A percentile compares a stretch with the other conserved stretches of the same genome.
phyloP scores from a whole-genome alignment of 352 stramenopile genomes.

The Phytophthora tentaculata region DNA sequence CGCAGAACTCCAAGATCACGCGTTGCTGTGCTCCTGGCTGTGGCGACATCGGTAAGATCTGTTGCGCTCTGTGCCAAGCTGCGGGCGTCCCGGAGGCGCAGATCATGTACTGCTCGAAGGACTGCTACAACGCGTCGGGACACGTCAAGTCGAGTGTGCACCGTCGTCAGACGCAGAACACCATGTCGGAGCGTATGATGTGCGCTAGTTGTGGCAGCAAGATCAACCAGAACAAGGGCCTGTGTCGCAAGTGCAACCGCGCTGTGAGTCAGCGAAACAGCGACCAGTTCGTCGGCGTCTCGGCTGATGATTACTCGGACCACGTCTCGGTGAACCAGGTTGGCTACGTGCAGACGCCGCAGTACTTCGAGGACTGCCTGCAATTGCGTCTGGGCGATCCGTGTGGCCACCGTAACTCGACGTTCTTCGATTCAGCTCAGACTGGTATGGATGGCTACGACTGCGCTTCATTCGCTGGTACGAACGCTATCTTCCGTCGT shows the following conservation, averaged over 20 bases:
- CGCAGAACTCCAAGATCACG: slow-evolving; percentile 72
- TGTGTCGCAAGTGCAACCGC: slow-evolving; percentile 71
- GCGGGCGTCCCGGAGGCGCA: slow-evolving; percentile 66
- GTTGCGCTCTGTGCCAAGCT: slow-evolving; percentile 68
- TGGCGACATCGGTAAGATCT: slow-evolving; percentile 78
- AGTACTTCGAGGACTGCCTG: slow-evolving; percentile 78
- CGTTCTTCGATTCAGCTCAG: slow-evolving; percentile 74
- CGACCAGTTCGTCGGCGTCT: slow-evolving; percentile 58
- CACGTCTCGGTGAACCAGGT: slow-evolving; percentile 76
- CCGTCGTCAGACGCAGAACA: slow-evolving; percentile 75
- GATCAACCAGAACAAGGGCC: slow-evolving; percentile 70
- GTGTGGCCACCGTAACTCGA: slow-evolving; percentile 73
- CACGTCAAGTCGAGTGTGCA: slow-evolving; percentile 72
- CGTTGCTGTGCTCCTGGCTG: slow-evolving; percentile 66
- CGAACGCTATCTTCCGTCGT: slow-evolving; percentile 79
- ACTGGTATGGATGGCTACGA: slow-evolving; percentile 82
- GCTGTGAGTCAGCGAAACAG: slow-evolving; percentile 40
- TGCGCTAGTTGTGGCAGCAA: slow-evolving; percentile 68
- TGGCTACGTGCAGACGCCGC: slow-evolving; percentile 74
- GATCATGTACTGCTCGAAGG: slow-evolving; percentile 83
- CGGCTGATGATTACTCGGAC: slow-evolving; percentile 71
- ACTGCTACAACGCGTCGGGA: slow-evolving; percentile 75
- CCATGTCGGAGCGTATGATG: slow-evolving; percentile 64
- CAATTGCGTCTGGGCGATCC: slow-evolving; percentile 69
- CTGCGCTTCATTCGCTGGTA: slow-evolving; percentile 75